Evolutionary conservation across 2,329 filamentous ascomycete genomes (phyloP).

Genomic region (Claviceps fusiformis): DNA sequence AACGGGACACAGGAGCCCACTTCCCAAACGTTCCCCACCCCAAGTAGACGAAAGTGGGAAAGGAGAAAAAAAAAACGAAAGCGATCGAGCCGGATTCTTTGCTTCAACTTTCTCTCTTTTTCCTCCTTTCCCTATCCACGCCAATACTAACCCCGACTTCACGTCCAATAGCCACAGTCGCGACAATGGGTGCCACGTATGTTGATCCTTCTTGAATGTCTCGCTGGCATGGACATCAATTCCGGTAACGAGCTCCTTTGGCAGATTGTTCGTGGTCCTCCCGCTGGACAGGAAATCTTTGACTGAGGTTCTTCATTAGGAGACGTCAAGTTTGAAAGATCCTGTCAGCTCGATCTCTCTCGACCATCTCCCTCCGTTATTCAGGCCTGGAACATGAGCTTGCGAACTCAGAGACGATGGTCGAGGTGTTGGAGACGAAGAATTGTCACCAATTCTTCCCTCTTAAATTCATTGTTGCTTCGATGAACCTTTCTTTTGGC

Average conservation of each 20-base stretch:
- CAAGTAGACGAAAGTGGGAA: not conserved
- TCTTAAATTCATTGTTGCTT: slow-evolving; percentile 61
- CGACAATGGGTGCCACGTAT: slow-evolving; percentile 41
- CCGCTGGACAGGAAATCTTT: slow-evolving; percentile 48
- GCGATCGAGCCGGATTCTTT: not conserved
- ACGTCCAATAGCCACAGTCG: slow-evolving; percentile 22
- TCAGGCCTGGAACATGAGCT: slow-evolving; percentile 30
- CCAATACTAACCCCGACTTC: slow-evolving; percentile 26
- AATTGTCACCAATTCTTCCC: slow-evolving; percentile 42
- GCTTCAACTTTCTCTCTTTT: not conserved
- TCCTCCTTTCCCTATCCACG: slow-evolving; percentile 14
- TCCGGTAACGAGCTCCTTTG: slow-evolving; percentile 39
- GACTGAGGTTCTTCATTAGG: not conserved
- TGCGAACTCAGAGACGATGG: slow-evolving; percentile 44
- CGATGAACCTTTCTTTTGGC: not conserved
- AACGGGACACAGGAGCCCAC: not conserved
- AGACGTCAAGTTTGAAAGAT: slow-evolving; percentile 15
- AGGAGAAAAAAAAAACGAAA: slow-evolving; percentile 4
- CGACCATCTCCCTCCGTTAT: slow-evolving; percentile 42
- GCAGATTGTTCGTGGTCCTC: slow-evolving; percentile 72
- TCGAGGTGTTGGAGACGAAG: slow-evolving; percentile 73
- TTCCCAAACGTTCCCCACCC: slow-evolving; percentile 1
- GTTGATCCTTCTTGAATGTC: slow-evolving; percentile 26
- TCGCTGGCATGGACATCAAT: slow-evolving; percentile 17
- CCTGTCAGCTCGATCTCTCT: slow-evolving; percentile 71